Evolutionary conservation across 306 rosid genomes (phyloP).

Genomic region (Pueraria montana): DNA sequence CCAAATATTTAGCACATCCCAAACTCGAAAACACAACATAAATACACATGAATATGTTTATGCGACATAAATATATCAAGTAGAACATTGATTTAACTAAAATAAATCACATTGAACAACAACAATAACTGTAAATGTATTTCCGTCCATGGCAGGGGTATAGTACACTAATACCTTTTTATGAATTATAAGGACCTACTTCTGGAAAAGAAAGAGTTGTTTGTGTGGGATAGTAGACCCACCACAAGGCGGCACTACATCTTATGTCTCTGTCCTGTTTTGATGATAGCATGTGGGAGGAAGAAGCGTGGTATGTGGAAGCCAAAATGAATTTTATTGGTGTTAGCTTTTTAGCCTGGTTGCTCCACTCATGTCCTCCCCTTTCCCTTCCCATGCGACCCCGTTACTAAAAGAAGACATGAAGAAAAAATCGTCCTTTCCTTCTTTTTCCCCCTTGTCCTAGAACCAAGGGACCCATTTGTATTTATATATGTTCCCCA

Average conservation of each 20-base stretch:
- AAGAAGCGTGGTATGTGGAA: conserved; percentile 54
- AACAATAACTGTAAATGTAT: background rate
- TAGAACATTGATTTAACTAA: no score
- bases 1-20: no score
- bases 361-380: conserved; percentile 68
- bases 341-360: conserved; percentile 62
- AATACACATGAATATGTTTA: no score
- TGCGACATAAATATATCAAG: no score
- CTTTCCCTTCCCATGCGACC: conserved; percentile 48
- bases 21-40: no score
- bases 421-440: conserved; percentile 5
- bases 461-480: conserved; percentile 36
- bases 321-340: conserved; percentile 50
- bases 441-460: conserved; percentile 1
- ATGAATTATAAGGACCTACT: conserved; percentile 42
- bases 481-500: background rate
- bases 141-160: background rate
- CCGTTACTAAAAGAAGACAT: conserved; percentile 42
- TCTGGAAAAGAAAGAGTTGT: conserved; percentile 25
- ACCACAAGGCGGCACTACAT: conserved; percentile 53
- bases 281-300: conserved; percentile 50
- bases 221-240: conserved; percentile 19
- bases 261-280: conserved; percentile 43
- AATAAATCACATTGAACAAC: no score
- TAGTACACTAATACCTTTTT: background rate